phyloP scores from a whole-genome alignment of 176 grass and related monocot species.

The Oropetium thomaeum region DNA sequence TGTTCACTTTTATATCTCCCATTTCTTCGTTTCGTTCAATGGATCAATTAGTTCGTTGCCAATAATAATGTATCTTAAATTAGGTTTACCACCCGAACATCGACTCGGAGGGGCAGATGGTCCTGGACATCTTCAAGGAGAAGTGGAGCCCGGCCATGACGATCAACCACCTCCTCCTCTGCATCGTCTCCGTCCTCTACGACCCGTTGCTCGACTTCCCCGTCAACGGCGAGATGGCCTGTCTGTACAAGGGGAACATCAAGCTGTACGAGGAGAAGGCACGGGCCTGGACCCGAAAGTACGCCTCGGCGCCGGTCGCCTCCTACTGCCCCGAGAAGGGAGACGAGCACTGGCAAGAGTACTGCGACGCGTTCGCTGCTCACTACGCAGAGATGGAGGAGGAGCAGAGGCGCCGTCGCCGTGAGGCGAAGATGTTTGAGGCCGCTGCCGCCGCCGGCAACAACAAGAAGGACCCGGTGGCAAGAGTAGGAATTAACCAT shows the following conservation, averaged over 20 bases:
- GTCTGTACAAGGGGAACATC: background rate
- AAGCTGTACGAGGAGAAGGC: slow-evolving; percentile 10
- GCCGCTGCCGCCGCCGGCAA: background rate
- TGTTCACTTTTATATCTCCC: background rate
- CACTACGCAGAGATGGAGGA: too few species aligned
- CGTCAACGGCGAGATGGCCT: background rate
- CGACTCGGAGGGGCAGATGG: background rate
- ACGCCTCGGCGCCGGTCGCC: slow-evolving; percentile 18
- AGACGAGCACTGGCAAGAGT: background rate
- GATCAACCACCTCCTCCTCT: background rate
- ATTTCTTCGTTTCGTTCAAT: background rate
- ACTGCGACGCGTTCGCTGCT: background rate
- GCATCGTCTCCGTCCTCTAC: slow-evolving; percentile 25
- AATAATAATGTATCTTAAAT: background rate
- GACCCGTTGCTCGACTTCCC: slow-evolving; percentile 32
- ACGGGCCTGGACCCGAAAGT: background rate
- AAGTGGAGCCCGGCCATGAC: background rate
- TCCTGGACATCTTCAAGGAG: background rate
- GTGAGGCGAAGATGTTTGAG: background rate
- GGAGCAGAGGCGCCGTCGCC: background rate
- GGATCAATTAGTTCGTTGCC: background rate
- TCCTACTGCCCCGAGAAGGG: background rate
- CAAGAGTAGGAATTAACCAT: background rate
- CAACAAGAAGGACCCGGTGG: too few species aligned
- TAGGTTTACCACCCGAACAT: slow-evolving; percentile 29